These are phyloP conservation scores for Xerocomus potaroensis DNA, from an alignment of 768 basidiomycete genomes.

Conservation along the genomic window DNA sequence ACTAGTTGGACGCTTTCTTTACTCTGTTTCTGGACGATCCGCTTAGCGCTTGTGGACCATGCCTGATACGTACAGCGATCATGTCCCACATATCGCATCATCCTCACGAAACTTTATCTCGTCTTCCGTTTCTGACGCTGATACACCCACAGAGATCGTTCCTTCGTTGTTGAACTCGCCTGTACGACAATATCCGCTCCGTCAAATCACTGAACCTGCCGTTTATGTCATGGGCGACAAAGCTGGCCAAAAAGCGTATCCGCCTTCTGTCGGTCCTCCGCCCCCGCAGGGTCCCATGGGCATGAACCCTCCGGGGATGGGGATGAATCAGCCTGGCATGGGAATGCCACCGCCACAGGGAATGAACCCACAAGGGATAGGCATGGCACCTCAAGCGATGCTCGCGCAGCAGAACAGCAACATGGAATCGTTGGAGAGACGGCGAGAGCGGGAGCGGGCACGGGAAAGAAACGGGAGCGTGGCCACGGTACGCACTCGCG, in stretches of 20 bases:
- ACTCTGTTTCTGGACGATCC: background rate
- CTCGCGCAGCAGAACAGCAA: constrained; percentile 67
- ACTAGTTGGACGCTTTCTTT: background rate
- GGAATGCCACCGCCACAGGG: constrained; percentile 23
- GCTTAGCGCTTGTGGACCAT: background rate
- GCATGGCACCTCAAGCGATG: constrained; percentile 51
- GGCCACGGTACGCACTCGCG: constrained; percentile 32
- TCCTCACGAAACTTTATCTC: background rate
- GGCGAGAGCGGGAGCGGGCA: constrained; percentile 54
- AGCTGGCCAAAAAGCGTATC: constrained; percentile 61
- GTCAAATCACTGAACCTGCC: constrained; percentile 58
- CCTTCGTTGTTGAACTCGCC: constrained; percentile 57
- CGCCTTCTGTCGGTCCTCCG: constrained; percentile 31
- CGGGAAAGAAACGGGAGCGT: constrained; percentile 44
- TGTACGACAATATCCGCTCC: constrained; percentile 68
- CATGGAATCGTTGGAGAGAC: constrained; percentile 68
- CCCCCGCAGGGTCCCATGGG: constrained; percentile 25
- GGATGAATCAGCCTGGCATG: constrained; percentile 23
- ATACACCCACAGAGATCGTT: constrained; percentile 45
- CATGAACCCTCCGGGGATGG: constrained; percentile 24
- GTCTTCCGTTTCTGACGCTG: constrained; percentile 10
- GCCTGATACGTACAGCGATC: background rate
- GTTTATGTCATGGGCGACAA: constrained; percentile 73
- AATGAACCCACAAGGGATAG: constrained; percentile 20
- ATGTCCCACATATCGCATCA: background rate